phyloP scores from a whole-genome alignment of 2,329 filamentous ascomycete genomes.

The Nemania diffusa region DNA sequence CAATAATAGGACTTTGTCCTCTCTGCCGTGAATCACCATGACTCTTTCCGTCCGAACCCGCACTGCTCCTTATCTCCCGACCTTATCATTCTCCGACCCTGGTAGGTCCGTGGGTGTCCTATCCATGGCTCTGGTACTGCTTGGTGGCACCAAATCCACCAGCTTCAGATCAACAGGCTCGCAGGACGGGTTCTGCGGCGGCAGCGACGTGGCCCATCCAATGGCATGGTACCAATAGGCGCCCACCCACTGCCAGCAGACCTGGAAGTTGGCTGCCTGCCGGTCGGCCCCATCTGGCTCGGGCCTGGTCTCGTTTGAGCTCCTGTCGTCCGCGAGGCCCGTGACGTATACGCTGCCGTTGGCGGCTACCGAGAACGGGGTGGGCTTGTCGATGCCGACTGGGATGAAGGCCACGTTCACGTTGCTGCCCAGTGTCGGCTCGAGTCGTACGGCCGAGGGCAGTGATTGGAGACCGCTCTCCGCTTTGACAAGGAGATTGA shows the following conservation, averaged over 20 bases:
- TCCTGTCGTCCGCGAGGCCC: background rate
- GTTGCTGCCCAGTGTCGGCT: slow-evolving; percentile 37
- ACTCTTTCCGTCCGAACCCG: background rate
- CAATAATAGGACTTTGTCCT: background rate
- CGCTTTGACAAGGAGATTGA: background rate
- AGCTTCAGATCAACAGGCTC: slow-evolving; percentile 40
- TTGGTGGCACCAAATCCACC: background rate
- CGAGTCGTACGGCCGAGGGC: slow-evolving; percentile 35
- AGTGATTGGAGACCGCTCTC: too few species aligned
- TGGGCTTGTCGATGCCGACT: background rate
- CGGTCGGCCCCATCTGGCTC: background rate
- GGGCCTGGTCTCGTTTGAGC: background rate
- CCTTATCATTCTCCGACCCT: background rate
- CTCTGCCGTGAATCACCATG: background rate
- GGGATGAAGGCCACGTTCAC: slow-evolving; percentile 39
- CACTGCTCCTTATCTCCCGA: background rate
- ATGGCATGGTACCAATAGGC: slow-evolving; percentile 43
- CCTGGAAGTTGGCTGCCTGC: slow-evolving; percentile 38
- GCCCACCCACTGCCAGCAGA: slow-evolving; percentile 44
- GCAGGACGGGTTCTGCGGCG: slow-evolving; percentile 45
- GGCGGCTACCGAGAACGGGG: slow-evolving; percentile 1
- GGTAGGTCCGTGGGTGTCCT: background rate
- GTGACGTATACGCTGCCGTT: background rate
- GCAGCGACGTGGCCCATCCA: slow-evolving; percentile 40
- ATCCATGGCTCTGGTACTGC: background rate